Conservation (phyloP, 768 basidiomycete genomes). For the Lentinula raphanica region DNA sequence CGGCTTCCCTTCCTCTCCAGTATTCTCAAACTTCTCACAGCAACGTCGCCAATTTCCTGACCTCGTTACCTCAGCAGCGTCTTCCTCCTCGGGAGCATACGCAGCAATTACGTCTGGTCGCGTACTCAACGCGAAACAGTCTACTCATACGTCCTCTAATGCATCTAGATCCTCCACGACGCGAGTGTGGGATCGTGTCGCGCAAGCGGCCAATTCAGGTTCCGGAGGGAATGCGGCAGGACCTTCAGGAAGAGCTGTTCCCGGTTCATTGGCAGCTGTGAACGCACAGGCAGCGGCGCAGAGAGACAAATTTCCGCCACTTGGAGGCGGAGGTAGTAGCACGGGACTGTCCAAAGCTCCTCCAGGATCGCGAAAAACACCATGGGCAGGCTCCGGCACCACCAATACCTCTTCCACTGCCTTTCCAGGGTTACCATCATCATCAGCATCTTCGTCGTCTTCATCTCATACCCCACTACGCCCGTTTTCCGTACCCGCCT, state of each 20-base stretch:
- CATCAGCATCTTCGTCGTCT: conserved; percentile 14
- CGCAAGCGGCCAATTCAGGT: conserved; percentile 58
- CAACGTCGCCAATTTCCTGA: conserved; percentile 86
- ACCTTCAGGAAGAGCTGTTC: conserved; percentile 22
- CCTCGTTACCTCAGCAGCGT: conserved; percentile 53
- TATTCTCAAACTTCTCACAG: conserved; percentile 29
- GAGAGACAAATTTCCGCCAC: neutral
- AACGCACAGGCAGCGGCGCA: neutral
- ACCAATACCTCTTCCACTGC: conserved; percentile 13
- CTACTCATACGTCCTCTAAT: conserved; percentile 51
- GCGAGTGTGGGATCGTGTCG: conserved; percentile 81
- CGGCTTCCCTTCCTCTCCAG: neutral
- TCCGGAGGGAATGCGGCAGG: conserved; percentile 17
- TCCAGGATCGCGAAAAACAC: conserved; percentile 38
- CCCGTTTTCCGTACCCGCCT: conserved; percentile 17
- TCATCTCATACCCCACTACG: conserved; percentile 19
- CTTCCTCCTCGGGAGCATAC: conserved; percentile 40
- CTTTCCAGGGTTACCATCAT: neutral
- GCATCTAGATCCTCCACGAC: conserved; percentile 25
- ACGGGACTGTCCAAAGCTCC: neutral
- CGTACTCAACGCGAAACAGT: conserved; percentile 78
- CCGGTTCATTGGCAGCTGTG: conserved; percentile 15
- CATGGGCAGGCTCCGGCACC: conserved; percentile 48
- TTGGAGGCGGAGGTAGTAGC: neutral
- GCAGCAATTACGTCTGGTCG: conserved; percentile 79